Base-by-base conservation (phyloP, 2,329 filamentous ascomycete genomes). In the Tolypocladium ophioglossoides region DNA sequence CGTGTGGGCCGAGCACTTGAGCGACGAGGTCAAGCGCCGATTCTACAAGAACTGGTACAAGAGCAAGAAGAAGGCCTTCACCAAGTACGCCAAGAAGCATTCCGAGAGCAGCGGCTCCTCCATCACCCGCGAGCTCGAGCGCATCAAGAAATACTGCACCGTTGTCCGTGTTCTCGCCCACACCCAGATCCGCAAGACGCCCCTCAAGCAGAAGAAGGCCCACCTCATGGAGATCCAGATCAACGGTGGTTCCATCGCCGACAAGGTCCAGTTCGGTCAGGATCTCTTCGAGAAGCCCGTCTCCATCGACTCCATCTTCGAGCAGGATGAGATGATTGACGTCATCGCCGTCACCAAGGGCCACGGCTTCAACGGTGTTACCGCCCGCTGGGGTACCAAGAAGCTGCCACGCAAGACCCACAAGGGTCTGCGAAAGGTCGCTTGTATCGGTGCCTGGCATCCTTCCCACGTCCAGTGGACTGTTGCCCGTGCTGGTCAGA, bases 11-110 rank as follows among this genome's bases (percentile, higher is more conserved):
- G 94, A 97, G 86, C 94, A 99, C 78, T 78, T 99, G 78, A 89
- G 88, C 79, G 94, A 99, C 78, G 94, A 97, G 82, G 74, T 99
- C 78, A 96, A 96, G 87, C 89, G 94, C 72, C 89, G 94, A 74
- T 99, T 99, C 90, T 99, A 99, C 89, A 97, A 97, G 91, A 99
- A 99, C 88, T 99, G 94, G 94, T 99, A 99, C 89, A 96, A 96
- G 88, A 91, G 86, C 85, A 99, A 99, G 91, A 97, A 96, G 90
- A 99, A 99, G 92, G 94, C 94, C 61, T 99, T 99, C 84, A 99
- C 94, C 84, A 96, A 95, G 84, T 99, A 99, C 81, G 90, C 94
- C 83, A 99, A 97, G 90, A 92, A 95, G 86, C 90, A 97, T 87
- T 91, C 92, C 63, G 92, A 97, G 83, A 86, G 79, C 81, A 88